A percentile compares a stretch with the other conserved stretches of the same genome.
These are phyloP conservation scores for Nicotiana otophora DNA, from an alignment of 257 asterid genomes.

Conservation along the genomic window DNA sequence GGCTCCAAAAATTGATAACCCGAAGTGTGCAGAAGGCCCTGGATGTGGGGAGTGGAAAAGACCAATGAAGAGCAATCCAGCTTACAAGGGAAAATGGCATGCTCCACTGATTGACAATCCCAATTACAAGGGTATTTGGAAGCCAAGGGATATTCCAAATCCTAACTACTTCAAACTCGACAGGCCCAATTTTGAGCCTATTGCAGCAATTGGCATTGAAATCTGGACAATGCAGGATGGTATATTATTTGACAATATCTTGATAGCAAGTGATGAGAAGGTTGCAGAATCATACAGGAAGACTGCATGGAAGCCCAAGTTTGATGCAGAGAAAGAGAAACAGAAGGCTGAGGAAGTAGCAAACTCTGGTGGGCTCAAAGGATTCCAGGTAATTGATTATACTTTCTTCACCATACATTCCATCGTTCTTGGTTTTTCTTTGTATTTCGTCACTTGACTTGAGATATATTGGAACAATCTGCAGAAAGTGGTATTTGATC, in stretches of 20 bases:
- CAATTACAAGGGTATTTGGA: conserved; percentile 90
- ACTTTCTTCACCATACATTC: neutral
- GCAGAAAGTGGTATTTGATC: conserved; percentile 74
- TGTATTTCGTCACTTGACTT: neutral
- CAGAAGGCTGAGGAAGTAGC: conserved; percentile 61
- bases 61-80: conserved; percentile 80
- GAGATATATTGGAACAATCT: neutral
- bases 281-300: conserved; percentile 63
- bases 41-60: conserved; percentile 98
- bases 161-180: conserved; percentile 79
- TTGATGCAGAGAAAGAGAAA: conserved; percentile 67
- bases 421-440: neutral
- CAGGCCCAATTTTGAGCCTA: conserved; percentile 79
- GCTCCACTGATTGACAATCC: conserved; percentile 89
- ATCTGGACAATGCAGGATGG: conserved; percentile 99
- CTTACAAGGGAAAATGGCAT: conserved; percentile 90
- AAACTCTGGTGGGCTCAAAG: conserved; percentile 66
- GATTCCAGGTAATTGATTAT: conserved; percentile 52
- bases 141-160: conserved; percentile 74
- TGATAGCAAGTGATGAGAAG: conserved; percentile 59
- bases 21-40: conserved; percentile 72
- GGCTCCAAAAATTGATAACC: conserved; percentile 83
- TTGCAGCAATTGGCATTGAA: conserved; percentile 94
- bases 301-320: conserved; percentile 79
- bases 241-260: conserved; percentile 75